Conservation (phyloP, 2,329 filamentous ascomycete genomes). For the Colletotrichum magnum region DNA sequence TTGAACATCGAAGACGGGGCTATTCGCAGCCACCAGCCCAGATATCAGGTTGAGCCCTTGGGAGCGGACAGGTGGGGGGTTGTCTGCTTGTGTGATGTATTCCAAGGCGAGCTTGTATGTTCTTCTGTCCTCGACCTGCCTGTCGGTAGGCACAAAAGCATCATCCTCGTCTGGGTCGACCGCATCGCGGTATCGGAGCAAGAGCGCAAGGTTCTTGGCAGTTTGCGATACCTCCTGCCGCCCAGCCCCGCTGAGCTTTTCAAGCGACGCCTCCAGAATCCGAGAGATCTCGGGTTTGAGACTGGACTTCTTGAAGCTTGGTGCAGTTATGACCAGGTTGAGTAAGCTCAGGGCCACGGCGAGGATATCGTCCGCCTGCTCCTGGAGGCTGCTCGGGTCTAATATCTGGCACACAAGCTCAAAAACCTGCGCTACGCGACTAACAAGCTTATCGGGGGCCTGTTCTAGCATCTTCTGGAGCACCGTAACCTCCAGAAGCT, state of each 20-base stretch:
- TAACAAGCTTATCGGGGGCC: constrained; percentile 74
- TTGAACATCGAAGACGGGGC: constrained; percentile 76
- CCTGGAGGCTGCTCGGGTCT: constrained; percentile 57
- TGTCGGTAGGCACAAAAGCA: constrained; percentile 56
- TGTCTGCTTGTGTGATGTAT: constrained; percentile 74
- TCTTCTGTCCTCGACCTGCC: constrained; percentile 72
- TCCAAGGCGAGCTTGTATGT: constrained; percentile 74
- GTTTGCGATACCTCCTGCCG: constrained; percentile 63
- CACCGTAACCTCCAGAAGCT: constrained; percentile 71
- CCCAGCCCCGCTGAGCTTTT: constrained; percentile 55
- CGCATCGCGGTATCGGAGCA: constrained; percentile 70
- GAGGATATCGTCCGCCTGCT: constrained; percentile 63
- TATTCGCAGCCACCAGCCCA: constrained; percentile 66
- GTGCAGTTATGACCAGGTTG: constrained; percentile 71
- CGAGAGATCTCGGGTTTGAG: constrained; percentile 58
- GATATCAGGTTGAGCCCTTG: constrained; percentile 75
- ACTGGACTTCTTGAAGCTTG: constrained; percentile 67
- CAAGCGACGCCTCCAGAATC: constrained; percentile 65
- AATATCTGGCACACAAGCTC: constrained; percentile 75
- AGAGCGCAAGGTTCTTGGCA: constrained; percentile 68
- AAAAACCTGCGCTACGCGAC: constrained; percentile 74
- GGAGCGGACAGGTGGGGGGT: constrained; percentile 75
- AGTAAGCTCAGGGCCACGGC: constrained; percentile 72
- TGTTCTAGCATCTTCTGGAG: constrained; percentile 76
- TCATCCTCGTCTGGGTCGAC: constrained; percentile 61